phyloP scores from a whole-genome alignment of 2,329 filamentous ascomycete species.

The Colletotrichum tamarilloi region DNA sequence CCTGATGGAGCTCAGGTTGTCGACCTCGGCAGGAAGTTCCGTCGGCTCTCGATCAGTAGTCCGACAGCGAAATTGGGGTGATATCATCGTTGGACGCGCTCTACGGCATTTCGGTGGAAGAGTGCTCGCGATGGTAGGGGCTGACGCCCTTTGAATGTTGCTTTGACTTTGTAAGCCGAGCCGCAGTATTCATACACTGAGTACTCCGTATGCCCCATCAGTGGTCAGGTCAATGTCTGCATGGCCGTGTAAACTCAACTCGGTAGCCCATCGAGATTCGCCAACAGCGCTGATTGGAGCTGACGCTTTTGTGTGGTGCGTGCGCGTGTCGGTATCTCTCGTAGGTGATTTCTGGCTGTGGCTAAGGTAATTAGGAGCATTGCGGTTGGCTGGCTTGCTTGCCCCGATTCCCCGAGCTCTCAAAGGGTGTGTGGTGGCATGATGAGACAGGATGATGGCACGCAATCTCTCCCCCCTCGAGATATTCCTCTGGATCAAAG shows the following conservation, averaged over 20 bases:
- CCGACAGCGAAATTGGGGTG: slow-evolving; percentile 23
- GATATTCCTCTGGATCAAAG: not conserved
- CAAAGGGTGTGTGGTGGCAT: slow-evolving; percentile 27
- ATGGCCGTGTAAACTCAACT: not conserved
- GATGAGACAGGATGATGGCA: slow-evolving; percentile 20
- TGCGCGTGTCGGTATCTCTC: slow-evolving; percentile 16
- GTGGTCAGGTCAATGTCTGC: not conserved
- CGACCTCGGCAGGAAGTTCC: slow-evolving; percentile 22
- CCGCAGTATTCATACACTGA: not conserved
- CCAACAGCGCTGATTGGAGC: not conserved
- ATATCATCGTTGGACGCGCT: slow-evolving; percentile 16
- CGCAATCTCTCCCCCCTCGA: not conserved
- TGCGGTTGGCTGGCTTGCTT: slow-evolving; percentile 27
- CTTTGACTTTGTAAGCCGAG: not conserved
- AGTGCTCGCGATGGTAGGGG: not conserved
- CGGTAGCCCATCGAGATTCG: slow-evolving; percentile 10
- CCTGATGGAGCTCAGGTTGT: not conserved
- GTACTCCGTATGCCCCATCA: no score
- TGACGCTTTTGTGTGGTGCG: not conserved
- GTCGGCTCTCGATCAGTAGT: slow-evolving; percentile 5
- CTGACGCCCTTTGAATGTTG: not conserved
- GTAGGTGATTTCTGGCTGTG: slow-evolving; percentile 11
- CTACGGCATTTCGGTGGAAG: not conserved
- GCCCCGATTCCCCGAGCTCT: not conserved
- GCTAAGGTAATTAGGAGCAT: slow-evolving; percentile 26